Percentiles rank a stretch among this genome's conserved stretches.
These are phyloP conservation scores for Hirschfeldia incana DNA, from an alignment of 345 rosid species.

Conservation along the genomic window DNA sequence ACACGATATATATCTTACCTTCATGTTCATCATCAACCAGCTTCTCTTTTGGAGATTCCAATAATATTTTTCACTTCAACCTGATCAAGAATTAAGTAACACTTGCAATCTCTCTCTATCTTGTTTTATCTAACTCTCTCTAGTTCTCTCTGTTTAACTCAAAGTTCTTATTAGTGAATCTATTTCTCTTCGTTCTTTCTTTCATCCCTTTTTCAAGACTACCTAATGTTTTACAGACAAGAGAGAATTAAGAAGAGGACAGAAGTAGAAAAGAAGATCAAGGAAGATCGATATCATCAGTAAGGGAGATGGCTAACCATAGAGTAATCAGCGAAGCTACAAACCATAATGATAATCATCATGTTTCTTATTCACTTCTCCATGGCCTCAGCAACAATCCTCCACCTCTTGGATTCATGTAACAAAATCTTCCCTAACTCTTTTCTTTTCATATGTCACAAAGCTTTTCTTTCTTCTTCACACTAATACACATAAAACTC, in stretches of 20 bases:
- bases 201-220: constrained; percentile 6
- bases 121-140: not conserved
- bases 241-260: not conserved
- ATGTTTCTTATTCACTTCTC: constrained; percentile 63
- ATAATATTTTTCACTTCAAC: constrained; percentile 16
- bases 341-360: constrained; percentile 59
- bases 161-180: constrained; percentile 6
- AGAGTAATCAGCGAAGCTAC: constrained; percentile 65
- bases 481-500: not conserved
- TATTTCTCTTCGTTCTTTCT: not conserved
- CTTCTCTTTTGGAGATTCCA: constrained; percentile 27
- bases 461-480: not conserved
- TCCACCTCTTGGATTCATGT: constrained; percentile 71
- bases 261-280: constrained; percentile 39
- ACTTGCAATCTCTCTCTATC: not conserved
- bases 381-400: constrained; percentile 64
- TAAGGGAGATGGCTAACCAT: constrained; percentile 65
- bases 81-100: constrained; percentile 17
- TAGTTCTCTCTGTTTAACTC: not conserved
- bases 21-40: constrained; percentile 41
- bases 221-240: constrained; percentile 30
- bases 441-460: not conserved
- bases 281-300: constrained; percentile 14
- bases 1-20: constrained; percentile 13
- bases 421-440: not conserved